Base-by-base conservation (phyloP, 2,329 filamentous ascomycete genomes). In the Trichoderma sp. region DNA sequence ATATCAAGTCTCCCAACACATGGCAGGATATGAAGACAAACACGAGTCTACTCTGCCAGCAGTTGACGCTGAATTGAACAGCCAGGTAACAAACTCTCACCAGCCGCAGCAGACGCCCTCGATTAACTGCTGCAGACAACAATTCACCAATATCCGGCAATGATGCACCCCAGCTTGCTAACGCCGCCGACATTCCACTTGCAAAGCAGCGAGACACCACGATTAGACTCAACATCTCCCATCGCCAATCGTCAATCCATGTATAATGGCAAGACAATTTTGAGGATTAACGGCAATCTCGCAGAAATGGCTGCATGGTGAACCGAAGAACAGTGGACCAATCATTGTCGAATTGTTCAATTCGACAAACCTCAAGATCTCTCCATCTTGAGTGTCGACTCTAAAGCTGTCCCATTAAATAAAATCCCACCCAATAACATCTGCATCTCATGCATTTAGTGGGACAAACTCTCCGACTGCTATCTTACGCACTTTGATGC, bases 401-500 rank as follows among this genome's bases (percentile, higher is more conserved):
- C 98, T 82, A 88, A 90, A 61, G 84, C 94, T 0, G 90, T 97
- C 56, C 85, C 91, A 18, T 88, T 89, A 16, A 92, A 93, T 75
- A 92, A 97, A 71, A 89, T 93, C 26, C 87, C 90, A 1, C 88
- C 90, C 2, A 92, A 95, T 81, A 94, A 91, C 80, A 95, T 96
- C 70, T 97, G 94, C 81, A 92, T 99, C 77, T 97, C 94, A 80
- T 99, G 96, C 83, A 99, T 99, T 76, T 94, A 90, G 84, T 99
- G 96, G 95, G 91, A 91, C 69, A 93, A 97, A 80, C 96, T 94
- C 81, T 84, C 89, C 58, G 92, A 97, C 75, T 97, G 91, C 80
- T 98, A 90, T 78, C 93, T 98, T 65, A 98, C 96, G 3, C 97
- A 94, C 65, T 95, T 98, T n/a, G 96, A 99, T 80, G 97, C 94